Evolutionary conservation across 139 green algal genomes (phyloP).

Genomic region (Coccomyxa sp.): DNA sequence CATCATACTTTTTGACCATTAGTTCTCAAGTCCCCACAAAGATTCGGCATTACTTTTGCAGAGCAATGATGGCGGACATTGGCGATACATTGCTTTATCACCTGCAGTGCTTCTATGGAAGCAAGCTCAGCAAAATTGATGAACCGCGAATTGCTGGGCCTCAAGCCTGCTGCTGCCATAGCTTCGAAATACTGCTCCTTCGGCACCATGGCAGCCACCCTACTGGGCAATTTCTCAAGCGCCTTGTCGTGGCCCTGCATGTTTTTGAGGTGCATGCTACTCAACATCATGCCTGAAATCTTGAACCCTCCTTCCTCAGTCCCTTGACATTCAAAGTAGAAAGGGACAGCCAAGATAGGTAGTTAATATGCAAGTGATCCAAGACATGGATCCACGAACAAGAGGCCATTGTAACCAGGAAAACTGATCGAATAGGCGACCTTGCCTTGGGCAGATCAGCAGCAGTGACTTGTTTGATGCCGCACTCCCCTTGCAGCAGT

Average conservation of each 20-base stretch:
- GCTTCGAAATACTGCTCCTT: slow-evolving; percentile 27
- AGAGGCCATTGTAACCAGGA: not conserved
- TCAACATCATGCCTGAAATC: not conserved
- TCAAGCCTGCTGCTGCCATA: slow-evolving; percentile 9
- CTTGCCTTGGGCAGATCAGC: slow-evolving; percentile 71
- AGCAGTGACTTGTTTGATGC: slow-evolving; percentile 45
- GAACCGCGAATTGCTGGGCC: slow-evolving; percentile 34
- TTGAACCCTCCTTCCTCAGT: not conserved
- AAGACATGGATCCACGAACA: not conserved
- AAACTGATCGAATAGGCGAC: not conserved
- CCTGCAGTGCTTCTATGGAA: slow-evolving; percentile 17
- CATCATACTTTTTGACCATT: slow-evolving; percentile 13
- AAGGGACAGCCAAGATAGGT: not conserved
- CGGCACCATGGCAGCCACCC: slow-evolving; percentile 56
- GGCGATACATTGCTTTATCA: not conserved
- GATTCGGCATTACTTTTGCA: not conserved
- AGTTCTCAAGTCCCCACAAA: slow-evolving; percentile 14
- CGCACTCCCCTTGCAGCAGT: slow-evolving; percentile 57
- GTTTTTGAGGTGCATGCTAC: too few relatives aligned
- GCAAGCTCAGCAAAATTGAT: slow-evolving; percentile 48
- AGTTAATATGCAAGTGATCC: not conserved
- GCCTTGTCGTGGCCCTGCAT: slow-evolving; percentile 22
- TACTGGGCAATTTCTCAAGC: slow-evolving; percentile 46
- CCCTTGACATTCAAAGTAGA: not conserved
- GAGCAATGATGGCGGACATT: not conserved